Evolutionary conservation across 2,329 filamentous ascomycete genomes (phyloP).

Genomic region (Fusarium oxysporum): DNA sequence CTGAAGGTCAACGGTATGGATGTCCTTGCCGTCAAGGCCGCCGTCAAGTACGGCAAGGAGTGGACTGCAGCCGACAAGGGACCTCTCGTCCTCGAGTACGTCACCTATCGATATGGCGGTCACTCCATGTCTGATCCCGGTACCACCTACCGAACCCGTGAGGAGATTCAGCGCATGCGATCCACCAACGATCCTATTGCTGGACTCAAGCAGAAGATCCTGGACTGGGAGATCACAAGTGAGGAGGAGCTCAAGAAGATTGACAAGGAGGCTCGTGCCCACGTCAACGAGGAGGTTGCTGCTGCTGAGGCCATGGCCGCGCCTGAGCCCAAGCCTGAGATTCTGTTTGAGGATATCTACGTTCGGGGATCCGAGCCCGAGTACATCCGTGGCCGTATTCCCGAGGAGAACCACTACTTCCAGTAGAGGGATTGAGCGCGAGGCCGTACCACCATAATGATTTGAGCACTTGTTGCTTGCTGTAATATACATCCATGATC

Average conservation of each 20-base stretch:
- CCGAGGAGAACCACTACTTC: slow-evolving; percentile 41
- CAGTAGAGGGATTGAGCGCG: slow-evolving; percentile 32
- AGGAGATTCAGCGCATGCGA: slow-evolving; percentile 99
- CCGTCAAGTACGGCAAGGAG: slow-evolving; percentile 92
- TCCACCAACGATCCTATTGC: slow-evolving; percentile 98
- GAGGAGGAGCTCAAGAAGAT: slow-evolving; percentile 97
- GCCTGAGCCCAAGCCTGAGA: slow-evolving; percentile 82
- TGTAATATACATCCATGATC: slow-evolving; percentile 50
- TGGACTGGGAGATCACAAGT: slow-evolving; percentile 91
- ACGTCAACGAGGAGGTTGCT: slow-evolving; percentile 91
- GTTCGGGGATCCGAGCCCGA: slow-evolving; percentile 43
- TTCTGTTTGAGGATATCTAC: slow-evolving; percentile 78
- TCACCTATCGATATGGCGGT: slow-evolving; percentile 98
- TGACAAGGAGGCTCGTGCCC: slow-evolving; percentile 90
- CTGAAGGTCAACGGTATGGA: slow-evolving; percentile 99
- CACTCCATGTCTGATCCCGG: slow-evolving; percentile 99
- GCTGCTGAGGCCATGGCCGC: slow-evolving; percentile 87
- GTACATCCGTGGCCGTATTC: slow-evolving; percentile 45
- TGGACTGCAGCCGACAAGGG: slow-evolving; percentile 86
- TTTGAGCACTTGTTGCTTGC: slow-evolving; percentile 45
- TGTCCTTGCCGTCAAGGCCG: slow-evolving; percentile 96
- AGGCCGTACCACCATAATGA: slow-evolving; percentile 48
- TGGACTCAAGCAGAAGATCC: slow-evolving; percentile 96
- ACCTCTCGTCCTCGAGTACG: slow-evolving; percentile 96
- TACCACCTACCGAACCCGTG: slow-evolving; percentile 98